A percentile compares a stretch with the other conserved stretches of the same genome.
phyloP scores from a whole-genome alignment of 176 grass and related monocot genomes.

The Eragrostis nindensis region DNA sequence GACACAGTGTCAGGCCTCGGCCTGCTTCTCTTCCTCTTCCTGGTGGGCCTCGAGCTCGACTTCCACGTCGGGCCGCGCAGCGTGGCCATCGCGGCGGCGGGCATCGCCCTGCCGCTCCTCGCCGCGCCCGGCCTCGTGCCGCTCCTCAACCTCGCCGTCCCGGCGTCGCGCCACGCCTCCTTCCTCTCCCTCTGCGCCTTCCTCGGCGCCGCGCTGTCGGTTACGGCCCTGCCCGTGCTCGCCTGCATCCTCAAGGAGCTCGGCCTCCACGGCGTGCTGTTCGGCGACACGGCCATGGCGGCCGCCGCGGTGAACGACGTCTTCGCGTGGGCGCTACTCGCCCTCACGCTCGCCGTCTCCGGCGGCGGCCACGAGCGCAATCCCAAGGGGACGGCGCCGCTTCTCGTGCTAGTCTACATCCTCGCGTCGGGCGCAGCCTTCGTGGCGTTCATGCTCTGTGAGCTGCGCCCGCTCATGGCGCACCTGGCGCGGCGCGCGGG shows the following conservation, averaged over 20 bases:
- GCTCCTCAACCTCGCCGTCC: constrained; percentile 56
- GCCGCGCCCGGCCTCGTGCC: constrained; percentile 53
- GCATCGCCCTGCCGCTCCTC: constrained; percentile 69
- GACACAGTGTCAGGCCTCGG: constrained; percentile 78
- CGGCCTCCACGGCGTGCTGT: constrained; percentile 52
- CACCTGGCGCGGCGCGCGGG: constrained; percentile 41
- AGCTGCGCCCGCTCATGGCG: constrained; percentile 55
- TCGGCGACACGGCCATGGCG: constrained; percentile 81
- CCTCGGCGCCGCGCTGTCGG: constrained; percentile 77
- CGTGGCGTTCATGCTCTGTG: constrained; percentile 41
- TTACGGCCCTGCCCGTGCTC: constrained; percentile 86
- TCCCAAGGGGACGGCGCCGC: background rate
- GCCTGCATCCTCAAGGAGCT: constrained; percentile 90
- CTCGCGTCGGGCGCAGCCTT: constrained; percentile 51
- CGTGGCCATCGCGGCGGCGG: constrained; percentile 69
- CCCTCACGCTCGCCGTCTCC: constrained; percentile 69
- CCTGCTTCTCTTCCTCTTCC: constrained; percentile 80
- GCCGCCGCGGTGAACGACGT: constrained; percentile 80
- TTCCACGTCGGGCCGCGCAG: constrained; percentile 59
- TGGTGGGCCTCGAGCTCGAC: constrained; percentile 82
- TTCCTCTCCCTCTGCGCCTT: constrained; percentile 70
- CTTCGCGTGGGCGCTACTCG: constrained; percentile 72
- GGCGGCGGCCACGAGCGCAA: background rate
- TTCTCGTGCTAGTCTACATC: constrained; percentile 40
- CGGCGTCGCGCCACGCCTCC: background rate